phyloP scores from a whole-genome alignment of 345 rosid species.

The Eutrema yunnanense region DNA sequence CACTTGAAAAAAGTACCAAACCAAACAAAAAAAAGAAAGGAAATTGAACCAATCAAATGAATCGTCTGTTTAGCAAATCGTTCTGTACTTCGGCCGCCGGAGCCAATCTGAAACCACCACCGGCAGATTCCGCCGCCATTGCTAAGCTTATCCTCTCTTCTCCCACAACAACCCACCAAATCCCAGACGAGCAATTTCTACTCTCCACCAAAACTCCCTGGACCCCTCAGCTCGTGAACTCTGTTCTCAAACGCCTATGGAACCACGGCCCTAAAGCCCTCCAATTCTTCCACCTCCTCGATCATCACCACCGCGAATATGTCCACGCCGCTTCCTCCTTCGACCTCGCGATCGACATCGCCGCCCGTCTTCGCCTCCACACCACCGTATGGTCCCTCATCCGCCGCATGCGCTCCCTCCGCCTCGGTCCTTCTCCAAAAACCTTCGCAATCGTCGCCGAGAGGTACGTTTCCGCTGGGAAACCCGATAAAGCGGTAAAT shows the following conservation, averaged over 20 bases:
- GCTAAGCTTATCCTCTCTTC: constrained; percentile 40
- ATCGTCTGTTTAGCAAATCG: constrained; percentile 16
- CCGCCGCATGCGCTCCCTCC: constrained; percentile 62
- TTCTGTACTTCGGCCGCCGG: constrained; percentile 17
- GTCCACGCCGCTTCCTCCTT: constrained; percentile 60
- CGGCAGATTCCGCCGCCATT: constrained; percentile 22
- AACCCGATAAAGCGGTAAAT: constrained; percentile 66
- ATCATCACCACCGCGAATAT: constrained; percentile 43
- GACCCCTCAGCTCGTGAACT: constrained; percentile 62
- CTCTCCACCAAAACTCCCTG: constrained; percentile 42
- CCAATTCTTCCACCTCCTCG: constrained; percentile 61
- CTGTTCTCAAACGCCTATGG: constrained; percentile 69
- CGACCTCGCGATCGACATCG: constrained; percentile 76
- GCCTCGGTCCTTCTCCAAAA: constrained; percentile 57
- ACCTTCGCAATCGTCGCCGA: constrained; percentile 74
- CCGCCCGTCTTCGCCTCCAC: constrained; percentile 66
- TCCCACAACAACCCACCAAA: constrained; percentile 26
- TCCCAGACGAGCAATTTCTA: constrained; percentile 34
- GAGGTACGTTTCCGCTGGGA: constrained; percentile 62
- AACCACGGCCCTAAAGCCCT: constrained; percentile 83
- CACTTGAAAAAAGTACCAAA: background rate
- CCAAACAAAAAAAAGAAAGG: background rate
- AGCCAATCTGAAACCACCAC: constrained; percentile 11
- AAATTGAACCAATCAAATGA: background rate
- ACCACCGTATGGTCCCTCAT: constrained; percentile 44